These are phyloP conservation scores for Lepiota subincarnata DNA, from an alignment of 768 basidiomycete species.

Conservation along the genomic window DNA sequence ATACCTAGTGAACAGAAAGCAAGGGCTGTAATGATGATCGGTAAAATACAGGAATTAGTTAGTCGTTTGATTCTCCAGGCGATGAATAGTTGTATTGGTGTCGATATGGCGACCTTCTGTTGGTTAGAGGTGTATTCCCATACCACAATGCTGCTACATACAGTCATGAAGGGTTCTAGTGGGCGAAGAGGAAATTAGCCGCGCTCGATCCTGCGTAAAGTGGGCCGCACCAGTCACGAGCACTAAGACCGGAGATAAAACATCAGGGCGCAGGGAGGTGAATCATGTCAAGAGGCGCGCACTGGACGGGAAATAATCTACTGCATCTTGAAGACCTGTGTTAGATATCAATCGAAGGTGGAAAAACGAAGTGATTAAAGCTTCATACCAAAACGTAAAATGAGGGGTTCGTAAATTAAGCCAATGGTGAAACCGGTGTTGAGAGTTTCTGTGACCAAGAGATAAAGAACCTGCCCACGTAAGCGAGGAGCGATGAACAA, in stretches of 20 bases:
- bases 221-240: conserved; percentile 22
- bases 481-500: neutral
- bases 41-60: no score
- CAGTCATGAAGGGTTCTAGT: conserved; percentile 29
- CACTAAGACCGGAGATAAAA: conserved; percentile 14
- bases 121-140: neutral
- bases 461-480: conserved; percentile 30
- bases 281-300: conserved; percentile 2
- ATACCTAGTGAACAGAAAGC: neutral
- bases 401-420: conserved; percentile 43
- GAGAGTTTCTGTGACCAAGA: conserved; percentile 37
- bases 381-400: conserved; percentile 27
- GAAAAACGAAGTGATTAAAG: no score
- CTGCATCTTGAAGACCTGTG: conserved; percentile 10
- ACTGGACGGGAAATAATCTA: conserved; percentile 24
- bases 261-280: neutral
- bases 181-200: neutral
- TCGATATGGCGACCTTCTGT: no score
- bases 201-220: neutral
- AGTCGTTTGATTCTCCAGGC: no score
- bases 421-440: conserved; percentile 40
- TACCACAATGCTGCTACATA: conserved; percentile 11
- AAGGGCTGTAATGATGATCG: no score
- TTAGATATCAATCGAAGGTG: no score
- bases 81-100: no score